Evolutionary conservation across 2,329 filamentous ascomycete genomes (phyloP).

Genomic region (Trichoderma sp.): DNA sequence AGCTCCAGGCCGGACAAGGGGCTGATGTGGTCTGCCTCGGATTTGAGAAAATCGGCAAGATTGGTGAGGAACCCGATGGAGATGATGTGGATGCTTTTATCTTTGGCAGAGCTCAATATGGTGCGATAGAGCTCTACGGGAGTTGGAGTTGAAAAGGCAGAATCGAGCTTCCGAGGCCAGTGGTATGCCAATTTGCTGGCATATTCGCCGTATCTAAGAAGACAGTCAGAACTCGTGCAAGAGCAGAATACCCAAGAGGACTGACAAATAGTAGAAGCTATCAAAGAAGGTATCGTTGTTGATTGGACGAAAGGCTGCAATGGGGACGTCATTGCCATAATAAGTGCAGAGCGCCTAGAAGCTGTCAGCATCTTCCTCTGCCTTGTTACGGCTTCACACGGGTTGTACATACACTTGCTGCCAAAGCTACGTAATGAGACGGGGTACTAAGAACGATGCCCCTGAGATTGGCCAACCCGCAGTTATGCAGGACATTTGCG

Average conservation of each 20-base stretch:
- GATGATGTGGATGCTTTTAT: slow-evolving; percentile 16
- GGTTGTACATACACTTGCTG: slow-evolving; percentile 1
- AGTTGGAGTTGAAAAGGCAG: neutral
- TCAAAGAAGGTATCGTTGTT: slow-evolving; percentile 19
- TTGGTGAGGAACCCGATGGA: slow-evolving; percentile 12
- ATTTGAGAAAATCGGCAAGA: slow-evolving; percentile 8
- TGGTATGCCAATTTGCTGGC: slow-evolving; percentile 12
- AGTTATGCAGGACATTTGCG: slow-evolving; percentile 15
- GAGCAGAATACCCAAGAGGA: too few relatives aligned
- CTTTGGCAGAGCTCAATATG: neutral
- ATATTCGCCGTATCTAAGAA: neutral
- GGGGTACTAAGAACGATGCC: slow-evolving; percentile 5
- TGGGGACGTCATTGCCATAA: slow-evolving; percentile 6
- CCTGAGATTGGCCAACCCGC: neutral
- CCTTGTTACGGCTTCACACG: too few relatives aligned
- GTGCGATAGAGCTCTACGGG: slow-evolving; percentile 6
- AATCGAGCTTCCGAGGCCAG: slow-evolving; percentile 8
- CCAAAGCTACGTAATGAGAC: neutral
- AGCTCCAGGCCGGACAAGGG: slow-evolving; percentile 6
- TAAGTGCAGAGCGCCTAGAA: slow-evolving; percentile 15
- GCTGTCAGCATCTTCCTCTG: neutral
- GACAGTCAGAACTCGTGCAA: neutral
- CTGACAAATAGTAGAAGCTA: slow-evolving; percentile 15
- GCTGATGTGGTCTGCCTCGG: slow-evolving; percentile 15
- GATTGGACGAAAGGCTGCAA: slow-evolving; percentile 17